Evolutionary conservation across 2,329 filamentous ascomycete genomes (phyloP).

Genomic region (Fusarium mundagurra): DNA sequence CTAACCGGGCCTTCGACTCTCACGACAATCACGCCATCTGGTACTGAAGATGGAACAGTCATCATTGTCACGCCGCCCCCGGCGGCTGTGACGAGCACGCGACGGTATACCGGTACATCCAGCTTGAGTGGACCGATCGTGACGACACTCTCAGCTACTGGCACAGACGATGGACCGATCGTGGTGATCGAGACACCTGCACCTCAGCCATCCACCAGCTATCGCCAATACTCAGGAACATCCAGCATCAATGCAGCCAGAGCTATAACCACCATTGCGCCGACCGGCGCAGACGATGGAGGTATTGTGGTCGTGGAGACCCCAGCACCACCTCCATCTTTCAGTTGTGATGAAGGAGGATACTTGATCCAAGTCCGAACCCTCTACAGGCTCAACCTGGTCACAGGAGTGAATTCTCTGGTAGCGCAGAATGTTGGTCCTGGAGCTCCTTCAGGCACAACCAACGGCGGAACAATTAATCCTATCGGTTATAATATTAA

Average conservation of each 20-base stretch:
- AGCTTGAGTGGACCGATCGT: neutral
- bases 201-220: neutral
- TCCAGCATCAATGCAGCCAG: neutral
- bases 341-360: conserved; percentile 14
- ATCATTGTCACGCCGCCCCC: neutral
- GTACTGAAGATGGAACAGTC: neutral
- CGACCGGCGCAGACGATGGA: neutral
- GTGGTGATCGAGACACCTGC: neutral
- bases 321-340: neutral
- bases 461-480: neutral
- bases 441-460: neutral
- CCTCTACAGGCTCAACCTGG: conserved; percentile 1
- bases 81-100: neutral
- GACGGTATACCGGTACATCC: neutral
- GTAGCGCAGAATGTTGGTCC: conserved; percentile 1
- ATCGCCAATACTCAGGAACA: neutral
- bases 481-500: conserved; percentile 7
- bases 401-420: neutral
- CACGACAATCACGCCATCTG: neutral
- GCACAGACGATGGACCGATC: neutral
- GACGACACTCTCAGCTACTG: neutral
- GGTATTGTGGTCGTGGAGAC: conserved; percentile 6
- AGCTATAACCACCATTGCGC: neutral
- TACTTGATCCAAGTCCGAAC: conserved; percentile 16
- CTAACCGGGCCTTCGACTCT: neutral